These are phyloP conservation scores for Penicillium sp. DNA, from an alignment of 2,329 filamentous ascomycete genomes.

Conservation along the genomic window DNA sequence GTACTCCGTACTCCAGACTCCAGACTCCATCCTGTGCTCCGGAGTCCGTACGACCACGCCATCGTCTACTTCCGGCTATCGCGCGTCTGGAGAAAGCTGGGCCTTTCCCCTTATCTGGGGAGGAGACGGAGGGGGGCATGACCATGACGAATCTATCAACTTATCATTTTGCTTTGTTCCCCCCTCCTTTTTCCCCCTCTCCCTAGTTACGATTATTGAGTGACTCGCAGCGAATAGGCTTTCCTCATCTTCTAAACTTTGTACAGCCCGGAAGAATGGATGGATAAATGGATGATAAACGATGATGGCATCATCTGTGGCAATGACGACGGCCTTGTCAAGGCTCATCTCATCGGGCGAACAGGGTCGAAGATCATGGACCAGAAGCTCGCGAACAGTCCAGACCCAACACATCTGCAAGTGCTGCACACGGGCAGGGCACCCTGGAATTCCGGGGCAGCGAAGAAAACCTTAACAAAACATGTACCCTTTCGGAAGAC, in stretches of 20 bases:
- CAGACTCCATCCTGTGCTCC: not conserved
- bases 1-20: not conserved
- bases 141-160: not conserved
- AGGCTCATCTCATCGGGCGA: too few relatives aligned
- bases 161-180: not conserved
- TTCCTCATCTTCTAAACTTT: not conserved
- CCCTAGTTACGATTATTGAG: not conserved
- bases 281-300: conserved; percentile 12
- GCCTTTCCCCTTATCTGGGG: not conserved
- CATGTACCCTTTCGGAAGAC: not conserved
- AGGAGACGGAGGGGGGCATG: not conserved
- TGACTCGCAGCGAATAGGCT: not conserved
- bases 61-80: conserved; percentile 22
- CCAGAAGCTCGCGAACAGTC: not conserved
- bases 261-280: not conserved
- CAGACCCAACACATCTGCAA: not conserved
- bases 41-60: not conserved
- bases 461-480: not conserved
- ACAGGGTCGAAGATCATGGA: not conserved
- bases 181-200: not conserved
- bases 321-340: conserved; percentile 7
- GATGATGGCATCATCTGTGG: conserved; percentile 18
- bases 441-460: conserved; percentile 1
- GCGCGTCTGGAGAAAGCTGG: conserved; percentile 24
- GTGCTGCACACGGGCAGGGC: not conserved